Conservation (phyloP, 2,329 filamentous ascomycete species). For the Aspergillus terreus region DNA sequence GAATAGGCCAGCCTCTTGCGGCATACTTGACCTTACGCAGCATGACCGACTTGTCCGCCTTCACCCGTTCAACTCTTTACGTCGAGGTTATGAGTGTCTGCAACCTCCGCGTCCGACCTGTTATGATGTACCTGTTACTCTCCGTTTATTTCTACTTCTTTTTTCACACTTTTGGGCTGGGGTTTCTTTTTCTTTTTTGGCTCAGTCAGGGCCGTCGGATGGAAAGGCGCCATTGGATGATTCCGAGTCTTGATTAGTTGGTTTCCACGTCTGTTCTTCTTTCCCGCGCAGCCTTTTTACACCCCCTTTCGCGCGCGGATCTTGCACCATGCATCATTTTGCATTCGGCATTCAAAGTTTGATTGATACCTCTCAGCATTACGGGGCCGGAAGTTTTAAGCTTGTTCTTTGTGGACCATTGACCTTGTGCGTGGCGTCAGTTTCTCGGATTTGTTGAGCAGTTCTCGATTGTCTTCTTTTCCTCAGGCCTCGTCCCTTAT, state of each 20-base stretch:
- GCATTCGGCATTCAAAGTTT: conserved; percentile 19
- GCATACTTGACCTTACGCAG: not conserved
- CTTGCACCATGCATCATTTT: conserved; percentile 16
- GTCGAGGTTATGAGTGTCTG: not conserved
- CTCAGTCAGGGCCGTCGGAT: conserved; percentile 11
- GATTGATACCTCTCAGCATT: conserved; percentile 26
- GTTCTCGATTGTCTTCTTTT: conserved; percentile 2
- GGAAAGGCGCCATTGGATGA: conserved; percentile 19
- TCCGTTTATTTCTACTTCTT: conserved; percentile 7
- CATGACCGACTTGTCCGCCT: not conserved
- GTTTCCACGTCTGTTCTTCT: conserved; percentile 6
- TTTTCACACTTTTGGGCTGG: conserved; percentile 13
- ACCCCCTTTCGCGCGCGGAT: conserved; percentile 6
- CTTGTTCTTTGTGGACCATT: conserved; percentile 17
- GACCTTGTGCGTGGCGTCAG: conserved; percentile 25
- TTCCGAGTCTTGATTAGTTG: conserved; percentile 10
- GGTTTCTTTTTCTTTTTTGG: conserved; percentile 10
- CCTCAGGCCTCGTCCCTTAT: conserved; percentile 1
- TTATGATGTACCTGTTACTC: conserved; percentile 12
- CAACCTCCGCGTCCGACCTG: not conserved
- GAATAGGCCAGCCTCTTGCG: conserved; percentile 6
- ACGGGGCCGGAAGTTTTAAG: conserved; percentile 17
- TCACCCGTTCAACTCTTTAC: not conserved
- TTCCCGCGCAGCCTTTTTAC: not conserved
- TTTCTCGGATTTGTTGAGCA: conserved; percentile 18